These are phyloP conservation scores for Aquilaria malaccensis DNA, from an alignment of 345 rosid species.

Conservation along the genomic window DNA sequence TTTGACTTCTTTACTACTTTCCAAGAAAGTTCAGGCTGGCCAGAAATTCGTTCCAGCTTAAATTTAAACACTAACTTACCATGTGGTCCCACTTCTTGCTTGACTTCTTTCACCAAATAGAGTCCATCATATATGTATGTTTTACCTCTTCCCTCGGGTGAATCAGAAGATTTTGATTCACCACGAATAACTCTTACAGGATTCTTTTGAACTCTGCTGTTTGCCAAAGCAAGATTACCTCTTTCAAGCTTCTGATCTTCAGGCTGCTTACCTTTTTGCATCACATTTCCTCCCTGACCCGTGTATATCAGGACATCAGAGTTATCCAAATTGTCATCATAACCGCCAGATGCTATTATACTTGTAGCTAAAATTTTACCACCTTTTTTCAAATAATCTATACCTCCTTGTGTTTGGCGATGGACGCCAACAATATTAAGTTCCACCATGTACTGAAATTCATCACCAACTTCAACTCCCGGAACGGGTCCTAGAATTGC, in stretches of 20 bases:
- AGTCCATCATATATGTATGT: constrained; percentile 73
- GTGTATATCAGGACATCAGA: constrained; percentile 60
- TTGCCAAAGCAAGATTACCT: constrained; percentile 73
- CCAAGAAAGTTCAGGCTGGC: constrained; percentile 87
- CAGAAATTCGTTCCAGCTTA: constrained; percentile 45
- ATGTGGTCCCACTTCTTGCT: constrained; percentile 54
- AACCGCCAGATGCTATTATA: constrained; percentile 66
- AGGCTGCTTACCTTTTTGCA: constrained; percentile 42
- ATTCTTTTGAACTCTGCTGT: constrained; percentile 32
- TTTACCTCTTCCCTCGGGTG: constrained; percentile 26
- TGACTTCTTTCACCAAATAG: constrained; percentile 45
- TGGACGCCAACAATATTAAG: constrained; percentile 74
- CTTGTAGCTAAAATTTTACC: constrained; percentile 47
- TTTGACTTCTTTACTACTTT: constrained; percentile 57
- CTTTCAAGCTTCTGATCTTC: constrained; percentile 68
- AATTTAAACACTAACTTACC: constrained; percentile 73
- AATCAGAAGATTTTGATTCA: constrained; percentile 34
- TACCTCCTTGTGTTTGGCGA: constrained; percentile 61
- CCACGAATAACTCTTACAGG: constrained; percentile 83
- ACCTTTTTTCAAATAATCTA: constrained; percentile 48
- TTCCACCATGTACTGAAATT: constrained; percentile 68
- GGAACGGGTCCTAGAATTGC: constrained; percentile 66
- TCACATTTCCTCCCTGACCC: constrained; percentile 79
- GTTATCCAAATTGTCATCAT: constrained; percentile 50
- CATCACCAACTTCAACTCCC: constrained; percentile 80